These are phyloP conservation scores for Trifolium subterraneum DNA, from an alignment of 306 rosid species.

Conservation along the genomic window DNA sequence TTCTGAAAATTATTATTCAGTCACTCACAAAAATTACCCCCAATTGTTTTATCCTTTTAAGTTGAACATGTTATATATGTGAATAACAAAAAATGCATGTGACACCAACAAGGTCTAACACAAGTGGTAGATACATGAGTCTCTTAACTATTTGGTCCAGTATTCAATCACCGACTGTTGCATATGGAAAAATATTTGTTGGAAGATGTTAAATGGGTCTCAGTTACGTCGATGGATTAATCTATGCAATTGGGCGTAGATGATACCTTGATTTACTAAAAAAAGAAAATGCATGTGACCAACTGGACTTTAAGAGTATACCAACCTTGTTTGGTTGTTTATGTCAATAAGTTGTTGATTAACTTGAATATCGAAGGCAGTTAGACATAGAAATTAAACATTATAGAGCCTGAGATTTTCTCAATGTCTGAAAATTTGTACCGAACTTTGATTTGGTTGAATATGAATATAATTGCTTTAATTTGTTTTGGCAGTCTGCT, in stretches of 20 bases:
- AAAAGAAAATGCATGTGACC: not conserved
- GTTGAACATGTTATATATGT: not conserved
- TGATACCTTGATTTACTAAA: no score
- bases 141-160: no score
- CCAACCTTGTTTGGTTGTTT: conserved; percentile 20
- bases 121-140: no score
- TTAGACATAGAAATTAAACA: not conserved
- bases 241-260: no score
- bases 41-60: not conserved
- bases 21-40: conserved; percentile 6
- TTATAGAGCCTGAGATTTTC: conserved; percentile 3
- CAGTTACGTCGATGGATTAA: no score
- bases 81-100: not conserved
- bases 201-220: no score
- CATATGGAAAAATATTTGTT: no score
- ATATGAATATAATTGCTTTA: conserved; percentile 3
- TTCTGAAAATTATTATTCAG: not conserved
- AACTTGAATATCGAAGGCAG: conserved; percentile 1
- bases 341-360: conserved; percentile 3
- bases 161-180: no score
- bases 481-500: conserved; percentile 61
- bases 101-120: no score
- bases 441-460: conserved; percentile 34
- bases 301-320: not conserved
- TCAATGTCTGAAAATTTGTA: not conserved